Evolutionary conservation across 306 rosid genomes (phyloP).

Genomic region (Malus fusca): DNA sequence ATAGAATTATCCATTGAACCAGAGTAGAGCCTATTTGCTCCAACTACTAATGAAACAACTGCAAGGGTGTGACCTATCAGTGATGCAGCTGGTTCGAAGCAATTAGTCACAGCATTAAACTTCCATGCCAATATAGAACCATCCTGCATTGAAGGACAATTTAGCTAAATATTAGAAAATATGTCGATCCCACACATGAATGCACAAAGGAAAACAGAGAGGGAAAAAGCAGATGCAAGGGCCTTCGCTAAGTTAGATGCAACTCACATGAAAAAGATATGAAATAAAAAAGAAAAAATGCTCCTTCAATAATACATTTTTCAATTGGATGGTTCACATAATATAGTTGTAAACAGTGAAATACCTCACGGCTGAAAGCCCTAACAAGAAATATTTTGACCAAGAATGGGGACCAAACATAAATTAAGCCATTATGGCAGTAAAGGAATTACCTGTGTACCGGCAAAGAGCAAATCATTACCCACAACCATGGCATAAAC

Average conservation of each 20-base stretch:
- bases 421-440: conserved; percentile 6
- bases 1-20: conserved; percentile 94
- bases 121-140: conserved; percentile 89
- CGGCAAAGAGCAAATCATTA: conserved; percentile 87
- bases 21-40: conserved; percentile 92
- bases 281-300: background rate
- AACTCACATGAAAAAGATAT: background rate
- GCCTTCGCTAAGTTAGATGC: background rate
- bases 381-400: background rate
- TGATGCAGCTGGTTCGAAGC: conserved; percentile 84
- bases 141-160: conserved; percentile 47
- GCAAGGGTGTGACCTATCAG: conserved; percentile 68
- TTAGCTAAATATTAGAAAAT: conserved; percentile 13
- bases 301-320: conserved; percentile 2
- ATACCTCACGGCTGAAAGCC: background rate
- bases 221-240: background rate
- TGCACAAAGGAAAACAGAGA: background rate
- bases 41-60: conserved; percentile 89
- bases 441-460: conserved; percentile 68
- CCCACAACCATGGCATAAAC: conserved; percentile 83
- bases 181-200: background rate
- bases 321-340: background rate
- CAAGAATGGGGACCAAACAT: background rate
- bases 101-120: conserved; percentile 63
- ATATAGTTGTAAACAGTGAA: background rate